These are phyloP conservation scores for Cladosporium sphaerospermum DNA, from an alignment of 2,329 filamentous ascomycete species.

Conservation along the genomic window DNA sequence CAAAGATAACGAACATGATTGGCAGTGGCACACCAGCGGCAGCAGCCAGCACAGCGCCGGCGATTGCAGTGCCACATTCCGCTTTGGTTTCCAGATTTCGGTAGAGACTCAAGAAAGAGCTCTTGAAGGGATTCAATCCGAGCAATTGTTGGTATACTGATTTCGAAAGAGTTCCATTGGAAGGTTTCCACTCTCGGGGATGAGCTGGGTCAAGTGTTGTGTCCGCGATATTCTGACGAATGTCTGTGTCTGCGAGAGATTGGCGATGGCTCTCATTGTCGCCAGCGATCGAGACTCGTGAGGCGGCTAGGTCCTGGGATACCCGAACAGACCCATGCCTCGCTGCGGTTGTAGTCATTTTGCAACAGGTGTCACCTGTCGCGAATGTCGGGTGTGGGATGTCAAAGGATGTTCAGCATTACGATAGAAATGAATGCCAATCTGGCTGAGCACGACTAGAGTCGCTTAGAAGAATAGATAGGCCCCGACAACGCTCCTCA, in stretches of 20 bases:
- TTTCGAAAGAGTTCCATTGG: conserved; percentile 7
- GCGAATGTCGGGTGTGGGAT: no score
- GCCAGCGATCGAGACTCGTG: conserved; percentile 6
- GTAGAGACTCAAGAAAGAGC: conserved; percentile 46
- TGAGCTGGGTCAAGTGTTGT: conserved; percentile 18
- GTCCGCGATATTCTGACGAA: conserved; percentile 12
- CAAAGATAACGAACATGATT: conserved; percentile 40
- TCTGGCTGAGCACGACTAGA: no score
- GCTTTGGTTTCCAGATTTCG: conserved; percentile 37
- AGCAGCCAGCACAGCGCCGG: conserved; percentile 33
- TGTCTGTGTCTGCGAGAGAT: background rate
- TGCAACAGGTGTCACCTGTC: background rate
- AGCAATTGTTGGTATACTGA: conserved; percentile 31
- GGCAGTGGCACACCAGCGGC: conserved; percentile 37
- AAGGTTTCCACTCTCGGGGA: conserved; percentile 15
- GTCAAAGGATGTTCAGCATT: no score
- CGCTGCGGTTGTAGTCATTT: background rate
- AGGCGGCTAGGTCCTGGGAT: conserved; percentile 5
- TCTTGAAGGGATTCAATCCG: conserved; percentile 40
- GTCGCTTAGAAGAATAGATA: no score
- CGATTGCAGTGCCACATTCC: conserved; percentile 32
- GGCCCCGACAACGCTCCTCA: no score
- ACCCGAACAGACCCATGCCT: background rate
- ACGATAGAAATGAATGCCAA: no score
- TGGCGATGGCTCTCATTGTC: background rate